These are phyloP conservation scores for Malassezia yamatoensis DNA, from an alignment of 1,284 basidiomycete species.

Conservation along the genomic window DNA sequence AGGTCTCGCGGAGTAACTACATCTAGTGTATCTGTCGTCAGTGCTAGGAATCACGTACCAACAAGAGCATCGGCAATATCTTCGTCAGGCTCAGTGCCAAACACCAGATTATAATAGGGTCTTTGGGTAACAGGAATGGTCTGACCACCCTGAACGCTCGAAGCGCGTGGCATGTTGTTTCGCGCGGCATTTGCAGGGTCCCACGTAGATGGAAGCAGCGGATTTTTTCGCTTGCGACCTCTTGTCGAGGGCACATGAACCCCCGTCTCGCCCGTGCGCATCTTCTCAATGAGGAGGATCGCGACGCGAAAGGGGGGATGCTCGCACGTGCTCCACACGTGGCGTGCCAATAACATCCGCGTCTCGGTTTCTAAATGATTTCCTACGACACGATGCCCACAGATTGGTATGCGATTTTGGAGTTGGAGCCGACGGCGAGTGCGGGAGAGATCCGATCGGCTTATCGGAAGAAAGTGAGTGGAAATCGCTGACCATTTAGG, in stretches of 20 bases:
- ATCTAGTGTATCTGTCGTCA: constrained; percentile 35
- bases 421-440: constrained; percentile 23
- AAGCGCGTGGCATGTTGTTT: constrained; percentile 12
- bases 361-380: background rate
- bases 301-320: background rate
- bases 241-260: constrained; percentile 13
- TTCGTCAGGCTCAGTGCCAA: constrained; percentile 17
- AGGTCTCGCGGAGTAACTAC: constrained; percentile 34
- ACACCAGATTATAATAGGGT: constrained; percentile 15
- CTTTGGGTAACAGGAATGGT: constrained; percentile 1
- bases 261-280: constrained; percentile 3
- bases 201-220: constrained; percentile 1
- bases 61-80: constrained; percentile 18
- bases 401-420: constrained; percentile 35
- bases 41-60: background rate
- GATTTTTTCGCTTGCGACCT: constrained; percentile 15
- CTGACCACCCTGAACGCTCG: background rate
- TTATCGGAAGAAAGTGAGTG: constrained; percentile 29
- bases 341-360: background rate
- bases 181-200: constrained; percentile 9
- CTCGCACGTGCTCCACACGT: constrained; percentile 12
- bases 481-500: constrained; percentile 8
- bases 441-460: constrained; percentile 30
- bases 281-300: background rate
- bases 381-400: constrained; percentile 4